Evolutionary conservation across 768 basidiomycete genomes (phyloP), one percentile per base, ranked within the genome.

Genomic region (Lactarius vividus): DNA sequence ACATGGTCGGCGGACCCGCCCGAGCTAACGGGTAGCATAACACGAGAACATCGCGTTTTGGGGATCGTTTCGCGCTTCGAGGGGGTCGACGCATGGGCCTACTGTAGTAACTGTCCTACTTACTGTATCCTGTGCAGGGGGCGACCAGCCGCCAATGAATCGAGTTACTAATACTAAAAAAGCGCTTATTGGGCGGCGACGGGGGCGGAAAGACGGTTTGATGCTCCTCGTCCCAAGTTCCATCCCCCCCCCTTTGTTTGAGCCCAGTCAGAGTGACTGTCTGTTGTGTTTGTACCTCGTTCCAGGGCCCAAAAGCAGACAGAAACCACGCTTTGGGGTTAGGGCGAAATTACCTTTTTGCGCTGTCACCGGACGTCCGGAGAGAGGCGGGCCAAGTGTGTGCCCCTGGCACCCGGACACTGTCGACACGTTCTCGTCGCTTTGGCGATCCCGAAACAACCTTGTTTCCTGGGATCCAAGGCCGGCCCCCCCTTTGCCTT

Each of bases 361-460:
- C 23, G 46, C 11, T 23, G 23, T 6, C 49, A 26, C 49, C 49
- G 26, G 54, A 55, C 3, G 54, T 18, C 26, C 26, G 53, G 29
- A 52, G 49, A 49, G 46, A 16, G 49, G 49, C n/a, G n/a, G n/a
- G n/a, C n/a, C n/a, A n/a, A 9, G 31, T 31, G 13, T 26, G 31
- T 9, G 54, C 54, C 28, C 28, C 29, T 33, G 31, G 54, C 16
- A 55, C 29, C 54, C 16, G 54, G 54, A 18, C 29, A 18, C n/a
- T 29, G 54, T 33, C 57, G 56, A 56, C 62, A 60, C 28, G 54
- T 29, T 55, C 44, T 42, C 40, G 59, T 66, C 65, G 61, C 65
- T 66, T 57, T 66, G 65, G 56, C 65, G 65, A 66, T 66, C 65
- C 56, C 40, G 64, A 65, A 52, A 61, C 59, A 46, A 35, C 52